Evolutionary conservation across 768 basidiomycete genomes (phyloP), one percentile per base, ranked within the genome.

Genomic region (Russula olivacea): DNA sequence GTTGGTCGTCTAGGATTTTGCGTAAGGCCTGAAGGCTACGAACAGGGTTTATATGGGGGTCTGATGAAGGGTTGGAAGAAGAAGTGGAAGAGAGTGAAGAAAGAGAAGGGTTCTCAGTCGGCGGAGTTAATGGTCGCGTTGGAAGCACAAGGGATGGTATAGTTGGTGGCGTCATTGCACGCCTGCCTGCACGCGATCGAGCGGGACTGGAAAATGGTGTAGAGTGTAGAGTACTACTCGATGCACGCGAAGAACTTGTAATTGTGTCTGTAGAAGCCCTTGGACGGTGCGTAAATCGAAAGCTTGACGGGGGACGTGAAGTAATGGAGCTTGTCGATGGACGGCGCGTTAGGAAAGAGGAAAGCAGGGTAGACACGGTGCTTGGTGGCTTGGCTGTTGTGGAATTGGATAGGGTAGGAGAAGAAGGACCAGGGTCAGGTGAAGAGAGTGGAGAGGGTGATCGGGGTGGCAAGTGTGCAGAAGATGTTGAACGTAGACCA

Each of bases 21-120:
- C 89, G 83, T 25, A 91, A 76, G 30, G 81, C 83, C 62, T 81
- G 77, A 25, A 91, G 76, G 1, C 88, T 87, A 61, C 77, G 83
- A 68, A 85, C 86, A 2, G 83, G 84, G 17, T 79, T 76, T 61
- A 79, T 79, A 41, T 74, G 72, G 61, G 84, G 83, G n/a, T 79
- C 76, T 5, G 83, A 83, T 0, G 81, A 81, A 0, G 79, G 80
- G 0, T 80, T 81, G 23, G 80, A 80, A 0, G 84, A 84, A 1
- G 77, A 74, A 19, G 60, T n/a, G 34, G 67, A 68, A 19, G 61
- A 59, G 12, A 66, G 59, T 17, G 61, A 65, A 34, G 67, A 59
- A 40, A 78, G 68, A 19, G 82, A 79, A 1, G 73, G 71, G 68
- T 87, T 84, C 62, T 87, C 86, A 0, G 79, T 77, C 0, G 82